These are phyloP conservation scores for Melanogaster broomeanus DNA, from an alignment of 768 basidiomycete genomes.

Conservation along the genomic window DNA sequence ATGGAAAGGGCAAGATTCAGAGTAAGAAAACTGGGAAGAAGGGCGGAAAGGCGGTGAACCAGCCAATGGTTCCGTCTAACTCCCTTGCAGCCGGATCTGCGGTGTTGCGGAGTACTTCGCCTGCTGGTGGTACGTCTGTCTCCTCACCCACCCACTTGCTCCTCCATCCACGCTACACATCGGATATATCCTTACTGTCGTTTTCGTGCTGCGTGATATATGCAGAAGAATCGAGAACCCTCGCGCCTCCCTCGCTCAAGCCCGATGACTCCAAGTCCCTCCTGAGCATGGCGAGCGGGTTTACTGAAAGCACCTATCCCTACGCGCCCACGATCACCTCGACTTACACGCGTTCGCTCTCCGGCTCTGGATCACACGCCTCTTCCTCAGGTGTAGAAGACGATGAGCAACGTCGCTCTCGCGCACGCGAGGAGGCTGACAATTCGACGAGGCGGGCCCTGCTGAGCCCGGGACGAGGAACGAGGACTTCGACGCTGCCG, in stretches of 20 bases:
- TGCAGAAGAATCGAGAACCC: constrained; percentile 16
- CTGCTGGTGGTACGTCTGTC: constrained; percentile 23
- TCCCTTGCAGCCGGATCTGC: constrained; percentile 6
- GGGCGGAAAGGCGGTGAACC: background rate
- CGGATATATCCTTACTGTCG: constrained; percentile 11
- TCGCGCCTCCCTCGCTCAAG: constrained; percentile 17
- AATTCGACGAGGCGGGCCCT: constrained; percentile 19
- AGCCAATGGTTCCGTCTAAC: constrained; percentile 4
- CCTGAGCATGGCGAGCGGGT: constrained; percentile 28
- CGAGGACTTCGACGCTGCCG: constrained; percentile 39
- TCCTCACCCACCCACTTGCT: background rate
- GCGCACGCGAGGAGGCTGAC: constrained; percentile 18
- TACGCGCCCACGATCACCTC: constrained; percentile 22
- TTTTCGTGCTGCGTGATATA: background rate
- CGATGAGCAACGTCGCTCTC: constrained; percentile 17
- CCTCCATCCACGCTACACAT: background rate
- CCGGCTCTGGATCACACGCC: constrained; percentile 14
- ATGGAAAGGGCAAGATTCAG: background rate
- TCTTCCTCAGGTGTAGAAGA: constrained; percentile 22
- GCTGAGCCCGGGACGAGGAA: constrained; percentile 22
- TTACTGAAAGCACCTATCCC: constrained; percentile 29
- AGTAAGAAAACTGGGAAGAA: constrained; percentile 8
- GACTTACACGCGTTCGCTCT: constrained; percentile 18
- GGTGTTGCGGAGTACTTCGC: constrained; percentile 1
- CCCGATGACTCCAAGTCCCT: constrained; percentile 30